A percentile compares a stretch with the other conserved stretches of the same genome.
These are phyloP conservation scores for Trichoderma brevicompactum DNA, from an alignment of 2,329 filamentous ascomycete species.

Conservation along the genomic window DNA sequence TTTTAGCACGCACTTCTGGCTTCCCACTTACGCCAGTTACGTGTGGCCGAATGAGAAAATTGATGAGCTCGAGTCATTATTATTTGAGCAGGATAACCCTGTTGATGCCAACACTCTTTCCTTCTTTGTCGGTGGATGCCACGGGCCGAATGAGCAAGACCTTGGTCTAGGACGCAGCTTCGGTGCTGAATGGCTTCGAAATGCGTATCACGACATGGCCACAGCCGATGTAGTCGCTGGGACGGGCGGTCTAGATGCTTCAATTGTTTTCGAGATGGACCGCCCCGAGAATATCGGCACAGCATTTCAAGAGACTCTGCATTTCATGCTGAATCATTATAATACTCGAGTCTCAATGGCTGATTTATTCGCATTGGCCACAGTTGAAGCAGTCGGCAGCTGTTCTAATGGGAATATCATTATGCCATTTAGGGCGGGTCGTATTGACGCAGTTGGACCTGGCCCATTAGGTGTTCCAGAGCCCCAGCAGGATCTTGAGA, in stretches of 20 bases:
- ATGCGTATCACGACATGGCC: constrained; percentile 20
- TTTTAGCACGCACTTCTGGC: neutral
- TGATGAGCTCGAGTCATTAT: neutral
- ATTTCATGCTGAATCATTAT: neutral
- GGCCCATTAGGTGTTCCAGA: constrained; percentile 13
- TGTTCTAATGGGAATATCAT: constrained; percentile 9
- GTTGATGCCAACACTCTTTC: neutral
- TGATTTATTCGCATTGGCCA: neutral
- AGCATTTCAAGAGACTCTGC: constrained; percentile 1
- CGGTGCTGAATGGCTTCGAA: constrained; percentile 19
- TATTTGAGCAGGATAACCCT: neutral
- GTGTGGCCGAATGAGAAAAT: neutral
- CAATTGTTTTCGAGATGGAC: constrained; percentile 8
- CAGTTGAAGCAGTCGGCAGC: neutral
- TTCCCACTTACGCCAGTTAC: neutral
- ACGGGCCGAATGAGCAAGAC: neutral
- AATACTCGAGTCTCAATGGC: constrained; percentile 1
- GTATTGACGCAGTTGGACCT: constrained; percentile 8
- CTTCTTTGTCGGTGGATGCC: neutral
- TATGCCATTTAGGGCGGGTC: constrained; percentile 7
- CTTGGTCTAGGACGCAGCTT: constrained; percentile 3
- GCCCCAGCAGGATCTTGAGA: constrained; percentile 6
- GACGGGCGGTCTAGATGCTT: constrained; percentile 14
- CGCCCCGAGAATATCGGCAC: constrained; percentile 1
- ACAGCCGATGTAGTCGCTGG: constrained; percentile 7